Evolutionary conservation across 345 rosid genomes (phyloP).

Genomic region (Gossypium thurberi): DNA sequence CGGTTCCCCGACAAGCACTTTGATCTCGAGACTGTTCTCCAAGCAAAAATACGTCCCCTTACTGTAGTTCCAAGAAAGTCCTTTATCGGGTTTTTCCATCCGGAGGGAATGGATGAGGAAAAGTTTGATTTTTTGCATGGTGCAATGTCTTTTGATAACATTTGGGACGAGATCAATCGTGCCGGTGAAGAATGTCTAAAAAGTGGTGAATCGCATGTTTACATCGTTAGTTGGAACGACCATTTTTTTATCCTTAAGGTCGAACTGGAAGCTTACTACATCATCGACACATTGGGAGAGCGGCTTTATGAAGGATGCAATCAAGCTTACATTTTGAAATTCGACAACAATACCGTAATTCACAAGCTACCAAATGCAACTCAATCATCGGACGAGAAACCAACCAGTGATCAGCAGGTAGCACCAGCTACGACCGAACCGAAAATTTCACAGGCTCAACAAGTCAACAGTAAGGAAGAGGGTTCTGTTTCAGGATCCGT

Average conservation of each 20-base stretch:
- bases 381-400: constrained; percentile 37
- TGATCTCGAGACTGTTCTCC: constrained; percentile 88
- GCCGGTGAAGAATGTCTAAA: constrained; percentile 36
- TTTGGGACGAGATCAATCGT: constrained; percentile 82
- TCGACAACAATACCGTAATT: constrained; percentile 54
- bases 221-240: constrained; percentile 95
- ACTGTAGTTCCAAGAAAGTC: constrained; percentile 67
- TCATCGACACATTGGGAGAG: constrained; percentile 93
- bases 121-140: constrained; percentile 68
- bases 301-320: constrained; percentile 88
- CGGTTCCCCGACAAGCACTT: constrained; percentile 91
- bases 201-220: constrained; percentile 47
- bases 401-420: constrained; percentile 28
- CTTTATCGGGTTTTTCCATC: constrained; percentile 86
- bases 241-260: constrained; percentile 88
- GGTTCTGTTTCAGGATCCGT: constrained; percentile 16
- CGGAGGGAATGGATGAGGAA: constrained; percentile 66
- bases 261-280: constrained; percentile 78
- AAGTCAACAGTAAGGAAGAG: constrained; percentile 19
- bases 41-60: constrained; percentile 75
- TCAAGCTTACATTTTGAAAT: constrained; percentile 91
- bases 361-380: constrained; percentile 31
- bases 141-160: constrained; percentile 92
- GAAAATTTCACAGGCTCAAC: constrained; percentile 25
- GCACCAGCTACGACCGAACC: constrained; percentile 22